phyloP scores from a whole-genome alignment of 2,329 filamentous ascomycete species.

The Cadophora malorum region DNA sequence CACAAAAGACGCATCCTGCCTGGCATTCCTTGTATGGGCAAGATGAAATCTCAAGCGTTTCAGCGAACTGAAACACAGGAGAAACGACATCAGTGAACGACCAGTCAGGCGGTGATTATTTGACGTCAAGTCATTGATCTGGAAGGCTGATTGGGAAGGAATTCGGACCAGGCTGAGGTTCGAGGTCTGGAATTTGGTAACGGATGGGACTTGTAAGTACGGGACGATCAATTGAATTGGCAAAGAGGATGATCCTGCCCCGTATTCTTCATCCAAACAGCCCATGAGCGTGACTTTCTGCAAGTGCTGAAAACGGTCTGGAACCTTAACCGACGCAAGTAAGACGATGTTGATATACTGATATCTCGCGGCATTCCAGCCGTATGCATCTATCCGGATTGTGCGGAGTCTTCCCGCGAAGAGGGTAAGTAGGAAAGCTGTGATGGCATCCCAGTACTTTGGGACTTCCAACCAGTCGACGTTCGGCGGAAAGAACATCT shows the following conservation, averaged over 20 bases:
- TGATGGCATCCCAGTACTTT: conserved; percentile 15
- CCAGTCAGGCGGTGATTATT: background rate
- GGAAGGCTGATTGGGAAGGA: background rate
- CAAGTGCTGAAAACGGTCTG: background rate
- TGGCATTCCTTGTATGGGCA: no score
- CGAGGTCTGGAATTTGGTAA: background rate
- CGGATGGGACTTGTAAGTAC: conserved; percentile 8
- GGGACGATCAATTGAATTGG: background rate
- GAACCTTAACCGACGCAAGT: background rate
- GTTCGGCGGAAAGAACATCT: conserved; percentile 3
- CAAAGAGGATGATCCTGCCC: background rate
- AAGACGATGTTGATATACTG: background rate
- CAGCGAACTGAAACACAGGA: conserved; percentile 11
- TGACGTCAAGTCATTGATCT: background rate
- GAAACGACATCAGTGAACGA: background rate
- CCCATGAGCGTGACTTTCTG: background rate
- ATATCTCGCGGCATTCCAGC: background rate
- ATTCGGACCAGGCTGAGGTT: background rate
- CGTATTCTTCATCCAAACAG: background rate
- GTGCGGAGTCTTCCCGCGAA: conserved; percentile 6
- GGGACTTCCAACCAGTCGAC: conserved; percentile 9
- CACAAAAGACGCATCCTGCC: background rate
- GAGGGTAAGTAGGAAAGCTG: conserved; percentile 7
- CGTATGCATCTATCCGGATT: background rate
- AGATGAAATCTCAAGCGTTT: background rate